Evolutionary conservation across 495 filamentous ascomycete species (phyloP).

Genomic region (Lentithecium fluviatile): DNA sequence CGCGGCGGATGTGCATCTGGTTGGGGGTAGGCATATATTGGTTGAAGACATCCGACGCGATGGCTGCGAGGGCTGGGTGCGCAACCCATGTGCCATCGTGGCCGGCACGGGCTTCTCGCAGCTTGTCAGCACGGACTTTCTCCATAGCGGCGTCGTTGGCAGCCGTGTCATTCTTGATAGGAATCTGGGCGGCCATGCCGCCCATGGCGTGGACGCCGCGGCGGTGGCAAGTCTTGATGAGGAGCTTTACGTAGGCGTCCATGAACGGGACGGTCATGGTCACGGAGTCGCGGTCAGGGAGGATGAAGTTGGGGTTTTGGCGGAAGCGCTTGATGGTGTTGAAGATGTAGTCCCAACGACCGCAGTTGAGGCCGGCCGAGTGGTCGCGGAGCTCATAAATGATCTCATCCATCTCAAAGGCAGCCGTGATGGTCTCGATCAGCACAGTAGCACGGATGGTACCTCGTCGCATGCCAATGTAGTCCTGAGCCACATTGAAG

Average conservation of each 20-base stretch:
- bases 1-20: constrained; percentile 86
- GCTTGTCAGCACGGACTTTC: constrained; percentile 88
- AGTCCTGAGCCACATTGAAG: constrained; percentile 96
- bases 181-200: constrained; percentile 98
- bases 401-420: constrained; percentile 99
- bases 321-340: constrained; percentile 99
- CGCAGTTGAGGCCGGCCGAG: constrained; percentile 94
- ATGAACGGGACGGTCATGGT: constrained; percentile 99
- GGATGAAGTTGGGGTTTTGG: constrained; percentile 84
- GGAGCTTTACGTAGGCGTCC: constrained; percentile 93
- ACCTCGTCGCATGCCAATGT: constrained; percentile 80
- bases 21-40: constrained; percentile 98
- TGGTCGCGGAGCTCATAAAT: constrained; percentile 99
- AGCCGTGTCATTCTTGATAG: constrained; percentile 87
- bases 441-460: constrained; percentile 95
- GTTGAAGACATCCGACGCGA: constrained; percentile 95
- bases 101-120: constrained; percentile 90
- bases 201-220: constrained; percentile 98
- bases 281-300: constrained; percentile 85
- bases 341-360: constrained; percentile 99
- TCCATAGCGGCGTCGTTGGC: constrained; percentile 96
- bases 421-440: constrained; percentile 96
- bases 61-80: constrained; percentile 85
- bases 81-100: constrained; percentile 98
- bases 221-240: constrained; percentile 96